Percentiles rank a stretch among this genome's conserved stretches.
Evolutionary conservation across 345 rosid genomes (phyloP).

Genomic region (Eucalyptus albens): DNA sequence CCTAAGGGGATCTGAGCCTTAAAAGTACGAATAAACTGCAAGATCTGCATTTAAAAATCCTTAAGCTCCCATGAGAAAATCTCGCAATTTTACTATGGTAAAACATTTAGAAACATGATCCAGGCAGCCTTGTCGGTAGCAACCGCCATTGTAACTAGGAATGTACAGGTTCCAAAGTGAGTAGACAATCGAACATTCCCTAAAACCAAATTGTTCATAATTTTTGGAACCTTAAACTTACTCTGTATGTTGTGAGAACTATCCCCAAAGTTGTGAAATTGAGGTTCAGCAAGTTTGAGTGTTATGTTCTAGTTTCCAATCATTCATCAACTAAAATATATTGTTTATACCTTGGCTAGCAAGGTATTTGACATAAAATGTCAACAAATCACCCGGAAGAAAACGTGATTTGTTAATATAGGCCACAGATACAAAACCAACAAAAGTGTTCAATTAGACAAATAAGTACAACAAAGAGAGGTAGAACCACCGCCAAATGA

Average conservation of each 20-base stretch:
- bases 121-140: neutral
- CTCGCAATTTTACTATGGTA: neutral
- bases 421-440: neutral
- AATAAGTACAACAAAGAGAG: neutral
- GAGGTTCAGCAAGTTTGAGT: neutral
- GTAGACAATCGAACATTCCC: neutral
- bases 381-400: neutral
- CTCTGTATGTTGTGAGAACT: neutral
- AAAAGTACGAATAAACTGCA: constrained; percentile 72
- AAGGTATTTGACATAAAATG: neutral
- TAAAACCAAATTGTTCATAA: neutral
- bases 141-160: neutral
- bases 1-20: constrained; percentile 65
- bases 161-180: neutral
- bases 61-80: neutral
- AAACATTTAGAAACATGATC: neutral
- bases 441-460: neutral
- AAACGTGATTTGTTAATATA: neutral
- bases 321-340: neutral
- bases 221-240: neutral
- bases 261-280: neutral
- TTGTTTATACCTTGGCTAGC: neutral
- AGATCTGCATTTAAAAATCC: constrained; percentile 31
- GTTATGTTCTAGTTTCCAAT: neutral
- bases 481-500: neutral